Evolutionary conservation across 1,284 basidiomycete genomes (phyloP), one percentile per base, ranked within the genome.

Genomic region (Malassezia japonica): DNA sequence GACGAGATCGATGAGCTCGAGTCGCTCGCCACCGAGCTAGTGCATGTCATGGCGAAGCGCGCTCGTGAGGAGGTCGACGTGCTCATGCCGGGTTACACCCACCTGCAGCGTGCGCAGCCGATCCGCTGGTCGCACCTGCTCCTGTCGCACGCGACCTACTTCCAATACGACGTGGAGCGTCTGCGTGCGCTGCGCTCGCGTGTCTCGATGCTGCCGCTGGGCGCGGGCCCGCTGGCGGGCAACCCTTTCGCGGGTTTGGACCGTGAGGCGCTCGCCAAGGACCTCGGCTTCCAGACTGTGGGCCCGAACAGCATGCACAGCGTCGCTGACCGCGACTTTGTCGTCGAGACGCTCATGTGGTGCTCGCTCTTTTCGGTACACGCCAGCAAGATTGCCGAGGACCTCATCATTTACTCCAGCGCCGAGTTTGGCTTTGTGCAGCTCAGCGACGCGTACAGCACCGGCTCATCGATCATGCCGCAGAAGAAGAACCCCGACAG

Each of bases 401-500:
- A 98, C 74, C 76, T 98, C 64, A 87, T 98, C 76, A 82, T 98
- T 57, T 96, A 96, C 75, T 95, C 90, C 15, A 87, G 87, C 15
- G 86, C 88, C 48, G 92, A 96, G 75, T 98, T 96, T 72, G 89
- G 90, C 10, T 98, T 96, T 73, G 79, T 96, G 56, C 83, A 84
- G 32, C 76, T 96, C 62, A 91, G 86, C 70, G 92, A 98, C 76
- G 92, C 92, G 3, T 98, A 96, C 76, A 88, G 88, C 74, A 98
- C 92, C 29, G 92, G 92, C 10, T 95, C 91, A 34, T 95, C 90
- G 59, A 96, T 98, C 73, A 98, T 98, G 92, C 92, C 92, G 1
- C 92, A 98, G 74, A 96, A 98, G 79, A 96, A 98, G 78, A 98
- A 98, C 75, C 89, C 94, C 16, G 92, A 96, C 75, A 94, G 89